Percentiles rank a stretch among this genome's conserved stretches.
These are phyloP conservation scores for Rhizopogon vulgaris DNA, from an alignment of 768 basidiomycete genomes.

Conservation along the genomic window DNA sequence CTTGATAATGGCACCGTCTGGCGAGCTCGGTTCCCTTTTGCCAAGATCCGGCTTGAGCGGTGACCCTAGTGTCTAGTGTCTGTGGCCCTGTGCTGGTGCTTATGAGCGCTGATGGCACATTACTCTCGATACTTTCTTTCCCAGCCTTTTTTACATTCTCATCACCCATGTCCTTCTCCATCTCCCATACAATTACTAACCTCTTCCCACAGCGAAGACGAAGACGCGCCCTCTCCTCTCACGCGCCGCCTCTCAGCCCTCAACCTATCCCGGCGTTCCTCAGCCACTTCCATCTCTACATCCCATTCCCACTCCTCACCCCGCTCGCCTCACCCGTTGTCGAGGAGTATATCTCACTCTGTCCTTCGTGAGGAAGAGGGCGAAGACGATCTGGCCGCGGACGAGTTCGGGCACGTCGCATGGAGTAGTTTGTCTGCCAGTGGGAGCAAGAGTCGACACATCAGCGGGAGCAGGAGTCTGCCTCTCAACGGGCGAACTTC, in stretches of 20 bases:
- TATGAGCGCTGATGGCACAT: background rate
- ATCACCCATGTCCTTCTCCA: background rate
- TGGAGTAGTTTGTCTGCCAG: background rate
- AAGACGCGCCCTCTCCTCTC: conserved; percentile 63
- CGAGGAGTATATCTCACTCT: conserved; percentile 23
- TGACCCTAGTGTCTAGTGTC: background rate
- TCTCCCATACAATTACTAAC: background rate
- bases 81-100: background rate
- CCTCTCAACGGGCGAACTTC: background rate
- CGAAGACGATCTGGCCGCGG: conserved; percentile 2
- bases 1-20: background rate
- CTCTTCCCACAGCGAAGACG: conserved; percentile 50
- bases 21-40: conserved; percentile 1
- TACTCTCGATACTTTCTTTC: background rate
- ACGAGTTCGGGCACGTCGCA: conserved; percentile 20
- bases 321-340: conserved; percentile 12
- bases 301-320: conserved; percentile 8
- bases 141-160: too few relatives aligned
- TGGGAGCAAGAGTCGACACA: background rate
- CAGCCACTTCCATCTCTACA: conserved; percentile 33
- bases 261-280: conserved; percentile 42
- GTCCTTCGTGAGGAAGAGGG: conserved; percentile 27
- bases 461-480: too few relatives aligned
- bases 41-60: background rate
- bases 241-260: conserved; percentile 57